Base-by-base conservation (phyloP, 2,329 filamentous ascomycete species). In the Neocatenulostroma microsporum region DNA sequence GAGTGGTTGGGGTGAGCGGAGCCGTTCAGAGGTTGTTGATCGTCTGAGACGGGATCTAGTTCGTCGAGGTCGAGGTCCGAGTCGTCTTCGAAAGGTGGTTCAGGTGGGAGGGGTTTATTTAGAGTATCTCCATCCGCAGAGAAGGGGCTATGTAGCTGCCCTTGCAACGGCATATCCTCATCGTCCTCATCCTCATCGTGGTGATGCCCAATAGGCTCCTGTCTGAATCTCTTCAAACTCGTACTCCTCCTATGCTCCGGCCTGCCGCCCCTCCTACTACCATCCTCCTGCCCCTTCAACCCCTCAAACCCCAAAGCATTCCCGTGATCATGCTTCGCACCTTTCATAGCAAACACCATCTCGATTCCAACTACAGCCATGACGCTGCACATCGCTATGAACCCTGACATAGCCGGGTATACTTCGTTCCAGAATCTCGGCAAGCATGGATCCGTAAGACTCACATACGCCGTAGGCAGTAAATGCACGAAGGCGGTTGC, bases 281-380 rank as follows among this genome's bases (percentile, higher is more conserved):
- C n/a, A 5, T 31, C 36, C 20, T 27, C 30, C 46, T 27, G 9
- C 51, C 55, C 28, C 46, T 50, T 21, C 50, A 57, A 40, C 26
- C 41, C 42, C 23, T 48, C 46, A 31, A 57, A 46, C 37, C 55
- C 55, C 21, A 56, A 71, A 4, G 23, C 34, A n/a, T n/a, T n/a
- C 10, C 65, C 62, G 53, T 80, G 76, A 31, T 70, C 67, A 54
- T 80, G 76, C 12, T 68, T 30, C n/a, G n/a, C 7, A 4, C 77
- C 77, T 54, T 73, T 72, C 36, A 80, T 82, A 0, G 86, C 87
- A 49, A 96, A 80, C 58, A 87, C 86, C 64, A 91, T 94, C 61
- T 96, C 89, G 35, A 95, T 73, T 2, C 78, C 75, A 5, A 94
- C 84, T 3, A 95, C 87, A 3, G 83, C 66, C 41, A 94, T 70